Evolutionary conservation across 352 stramenopile genomes (phyloP), one percentile per base, ranked within the genome.

Genomic region (Pythium vanterpoolii): DNA sequence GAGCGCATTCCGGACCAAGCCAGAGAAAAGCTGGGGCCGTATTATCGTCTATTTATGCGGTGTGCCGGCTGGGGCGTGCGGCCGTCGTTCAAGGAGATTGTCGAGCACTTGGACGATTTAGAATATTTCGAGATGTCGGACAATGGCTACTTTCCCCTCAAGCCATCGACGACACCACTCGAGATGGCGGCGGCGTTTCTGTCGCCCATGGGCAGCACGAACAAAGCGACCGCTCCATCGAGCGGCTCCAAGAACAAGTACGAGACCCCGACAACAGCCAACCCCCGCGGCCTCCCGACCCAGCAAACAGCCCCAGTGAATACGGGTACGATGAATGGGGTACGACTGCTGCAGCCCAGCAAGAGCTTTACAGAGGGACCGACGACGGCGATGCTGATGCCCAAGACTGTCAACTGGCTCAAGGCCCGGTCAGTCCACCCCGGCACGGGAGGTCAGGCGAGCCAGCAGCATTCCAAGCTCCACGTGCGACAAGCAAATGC

Each of bases 51-150:
- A 23, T 94, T 94, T 51, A 67, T 84, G 65, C 77, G 83, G 10
- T 94, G 84, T 49, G 83, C 77, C 18, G 80, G 63, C 4, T 94
- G 84, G 84, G 84, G 82, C 28, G 82, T 94, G 28, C 82, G 84
- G 31, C 84, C 84, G 30, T 77, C 80, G 0, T 94, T 94, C 70
- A 77, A 76, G 21, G 79, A 88, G 61, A 91, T 94, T 52, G 79
- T 82, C 51, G 82, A 90, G 24, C 80, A 94, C 33, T 38, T 94
- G 53, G 80, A 92, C 33, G 76, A 90, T 45, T 52, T 94, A 18
- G 73, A 89, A 56, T 80, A 87, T 65, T 94, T 94, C 64, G 80
- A 92, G 38, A 83, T 69, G 0, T 78, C 73, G 3, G 84, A 92
- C 44, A 92, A 87, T 33, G 82, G 82, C 0, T 65, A 86, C 27